phyloP scores from a whole-genome alignment of 1,139 yeast species.

The Suhomyces ambrosiae region DNA sequence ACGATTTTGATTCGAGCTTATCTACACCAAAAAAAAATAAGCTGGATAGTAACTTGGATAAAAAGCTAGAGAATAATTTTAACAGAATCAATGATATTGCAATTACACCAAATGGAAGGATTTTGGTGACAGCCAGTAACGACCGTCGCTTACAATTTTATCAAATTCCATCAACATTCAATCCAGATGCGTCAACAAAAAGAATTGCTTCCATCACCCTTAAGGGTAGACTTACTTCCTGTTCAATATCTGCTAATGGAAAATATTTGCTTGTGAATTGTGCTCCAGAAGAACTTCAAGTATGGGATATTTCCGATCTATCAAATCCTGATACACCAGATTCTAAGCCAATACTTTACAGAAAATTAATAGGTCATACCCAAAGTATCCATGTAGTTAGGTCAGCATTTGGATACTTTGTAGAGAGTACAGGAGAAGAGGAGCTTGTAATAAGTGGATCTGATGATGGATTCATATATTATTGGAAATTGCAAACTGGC shows the following conservation, averaged over 20 bases:
- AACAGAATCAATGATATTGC: conserved; percentile 66
- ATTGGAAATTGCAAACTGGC: conserved; percentile 81
- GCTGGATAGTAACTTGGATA: conserved; percentile 11
- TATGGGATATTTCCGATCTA: conserved; percentile 60
- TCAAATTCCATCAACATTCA: conserved; percentile 39
- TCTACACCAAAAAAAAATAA: conserved; percentile 4
- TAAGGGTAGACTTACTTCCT: conserved; percentile 43
- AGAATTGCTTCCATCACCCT: conserved; percentile 37
- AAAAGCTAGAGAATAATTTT: conserved; percentile 29
- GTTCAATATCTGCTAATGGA: conserved; percentile 43
- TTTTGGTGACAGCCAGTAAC: conserved; percentile 64
- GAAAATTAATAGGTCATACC: conserved; percentile 70
- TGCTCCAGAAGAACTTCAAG: conserved; percentile 76
- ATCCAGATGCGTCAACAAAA: conserved; percentile 38
- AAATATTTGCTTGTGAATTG: conserved; percentile 62
- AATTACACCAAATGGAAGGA: conserved; percentile 63
- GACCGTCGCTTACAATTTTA: conserved; percentile 60
- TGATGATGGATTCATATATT: conserved; percentile 75
- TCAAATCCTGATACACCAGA: conserved; percentile 8
- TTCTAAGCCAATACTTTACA: conserved; percentile 44
- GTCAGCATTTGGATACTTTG: conserved; percentile 69
- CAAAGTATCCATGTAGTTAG: conserved; percentile 73
- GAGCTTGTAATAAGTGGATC: conserved; percentile 78
- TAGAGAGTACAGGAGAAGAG: conserved; percentile 50
- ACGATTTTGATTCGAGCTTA: conserved; percentile 4